These are phyloP conservation scores for Talaromyces sp. DNA, from an alignment of 2,329 filamentous ascomycete species.

Conservation along the genomic window DNA sequence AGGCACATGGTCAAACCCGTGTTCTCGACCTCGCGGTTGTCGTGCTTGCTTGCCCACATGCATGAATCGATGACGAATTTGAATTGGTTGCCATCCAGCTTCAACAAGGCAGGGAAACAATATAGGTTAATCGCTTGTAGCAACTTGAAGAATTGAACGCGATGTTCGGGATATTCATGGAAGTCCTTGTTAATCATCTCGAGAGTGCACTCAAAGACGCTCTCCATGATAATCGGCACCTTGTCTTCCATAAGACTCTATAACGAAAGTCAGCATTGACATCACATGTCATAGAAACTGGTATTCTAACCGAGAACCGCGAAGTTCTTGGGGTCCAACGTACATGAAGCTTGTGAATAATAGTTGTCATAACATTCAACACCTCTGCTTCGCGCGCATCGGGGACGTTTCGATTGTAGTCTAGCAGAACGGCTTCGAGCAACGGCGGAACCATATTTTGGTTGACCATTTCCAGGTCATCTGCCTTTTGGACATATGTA, in stretches of 20 bases:
- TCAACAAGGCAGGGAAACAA: conserved; percentile 91
- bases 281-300: conserved; percentile 18
- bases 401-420: conserved; percentile 95
- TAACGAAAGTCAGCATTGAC: conserved; percentile 29
- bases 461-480: conserved; percentile 89
- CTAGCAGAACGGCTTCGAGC: conserved; percentile 84
- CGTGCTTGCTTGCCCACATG: conserved; percentile 99
- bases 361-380: conserved; percentile 93
- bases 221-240: conserved; percentile 95
- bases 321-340: conserved; percentile 54
- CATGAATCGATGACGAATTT: conserved; percentile 99
- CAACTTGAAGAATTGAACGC: conserved; percentile 99
- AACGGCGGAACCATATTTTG: conserved; percentile 93
- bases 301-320: conserved; percentile 46
- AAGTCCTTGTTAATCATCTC: conserved; percentile 99
- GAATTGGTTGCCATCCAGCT: conserved; percentile 93
- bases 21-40: conserved; percentile 95
- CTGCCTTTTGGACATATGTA: conserved; percentile 95
- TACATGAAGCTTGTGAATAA: conserved; percentile 94
- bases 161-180: conserved; percentile 96
- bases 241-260: conserved; percentile 96
- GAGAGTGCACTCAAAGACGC: conserved; percentile 95
- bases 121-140: conserved; percentile 92
- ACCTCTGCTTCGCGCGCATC: conserved; percentile 96
- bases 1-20: conserved; percentile 97